Percentiles rank a stretch among this genome's conserved stretches.
These are phyloP conservation scores for Corinectria fuckeliana DNA, from an alignment of 2,329 filamentous ascomycete species.

Conservation along the genomic window DNA sequence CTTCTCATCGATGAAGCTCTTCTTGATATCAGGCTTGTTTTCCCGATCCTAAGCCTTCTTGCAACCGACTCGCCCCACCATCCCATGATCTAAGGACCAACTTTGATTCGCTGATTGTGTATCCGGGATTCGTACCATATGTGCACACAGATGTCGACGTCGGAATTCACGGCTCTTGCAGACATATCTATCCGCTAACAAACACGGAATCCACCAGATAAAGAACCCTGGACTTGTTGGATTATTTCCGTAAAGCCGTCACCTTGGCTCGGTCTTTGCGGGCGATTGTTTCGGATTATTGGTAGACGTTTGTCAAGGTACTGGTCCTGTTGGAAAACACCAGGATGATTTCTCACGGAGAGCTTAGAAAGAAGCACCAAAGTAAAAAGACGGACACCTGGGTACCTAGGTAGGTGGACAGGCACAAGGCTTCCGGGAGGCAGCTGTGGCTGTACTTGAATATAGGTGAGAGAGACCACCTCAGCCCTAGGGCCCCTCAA, in stretches of 20 bases:
- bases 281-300: not conserved
- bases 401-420: not conserved
- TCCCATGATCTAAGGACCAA: too few relatives aligned
- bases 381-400: not conserved
- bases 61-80: not conserved
- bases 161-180: not conserved
- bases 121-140: not conserved
- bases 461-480: too few relatives aligned
- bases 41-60: not conserved
- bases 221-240: not conserved
- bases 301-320: not conserved
- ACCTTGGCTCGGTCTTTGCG: not conserved
- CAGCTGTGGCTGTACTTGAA: not conserved
- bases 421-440: not conserved
- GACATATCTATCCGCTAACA: not conserved
- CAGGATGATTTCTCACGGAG: not conserved
- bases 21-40: not conserved
- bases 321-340: not conserved
- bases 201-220: not conserved
- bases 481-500: not conserved
- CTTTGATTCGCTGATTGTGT: too few relatives aligned
- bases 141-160: not conserved
- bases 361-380: not conserved
- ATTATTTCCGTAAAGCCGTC: not conserved
- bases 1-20: conserved; percentile 48